Base-by-base conservation (phyloP, 2,329 filamentous ascomycete species). In the Hypoxylon rubiginosum region DNA sequence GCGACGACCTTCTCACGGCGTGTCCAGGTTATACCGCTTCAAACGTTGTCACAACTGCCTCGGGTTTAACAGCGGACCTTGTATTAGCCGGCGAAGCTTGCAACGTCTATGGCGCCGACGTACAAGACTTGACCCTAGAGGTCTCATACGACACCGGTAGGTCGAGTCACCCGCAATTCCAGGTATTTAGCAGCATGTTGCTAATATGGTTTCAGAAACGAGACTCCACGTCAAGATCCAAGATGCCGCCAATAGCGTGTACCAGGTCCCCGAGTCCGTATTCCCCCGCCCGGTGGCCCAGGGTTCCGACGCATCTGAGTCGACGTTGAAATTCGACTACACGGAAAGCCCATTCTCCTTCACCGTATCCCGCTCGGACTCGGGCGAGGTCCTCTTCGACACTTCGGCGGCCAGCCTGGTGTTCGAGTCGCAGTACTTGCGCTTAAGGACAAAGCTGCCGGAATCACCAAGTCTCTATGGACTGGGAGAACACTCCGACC, bases 391-490 rank as follows among this genome's bases (percentile, higher is more conserved):
- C 3, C 78, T 93, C 9, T 93, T 93, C 75, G 90, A 94, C 72
- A 92, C 91, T 0, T 88, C 88, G 0, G 89, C 85, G 0, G 85
- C 86, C 3, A 82, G 83, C 8, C 80, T 96, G 10, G 82, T 96
- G 46, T 96, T 94, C 72, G 90, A 96, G 79, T 88, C 88, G 10
- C 92, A 96, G 77, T 96, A 93, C 73, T 79, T 96, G 24, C 87
- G 90, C 19, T 82, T 95, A 63, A 86, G 91, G 46, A 94, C 92
- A 1, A 86, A 83, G 65, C 82, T 96, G 10, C 92, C 92, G 0
- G 78, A 86, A 0, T 82, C 88, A 57, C 91, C 92, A 0, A 88
- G 91, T 72, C 80, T 96, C 5, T 96, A 96, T 75, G 92, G 93
- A 0, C 83, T 95, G 1, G 92, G 92, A 36, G 92, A 95, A 79